phyloP scores from a whole-genome alignment of 352 stramenopile genomes.

The Phytophthora ramorum region DNA sequence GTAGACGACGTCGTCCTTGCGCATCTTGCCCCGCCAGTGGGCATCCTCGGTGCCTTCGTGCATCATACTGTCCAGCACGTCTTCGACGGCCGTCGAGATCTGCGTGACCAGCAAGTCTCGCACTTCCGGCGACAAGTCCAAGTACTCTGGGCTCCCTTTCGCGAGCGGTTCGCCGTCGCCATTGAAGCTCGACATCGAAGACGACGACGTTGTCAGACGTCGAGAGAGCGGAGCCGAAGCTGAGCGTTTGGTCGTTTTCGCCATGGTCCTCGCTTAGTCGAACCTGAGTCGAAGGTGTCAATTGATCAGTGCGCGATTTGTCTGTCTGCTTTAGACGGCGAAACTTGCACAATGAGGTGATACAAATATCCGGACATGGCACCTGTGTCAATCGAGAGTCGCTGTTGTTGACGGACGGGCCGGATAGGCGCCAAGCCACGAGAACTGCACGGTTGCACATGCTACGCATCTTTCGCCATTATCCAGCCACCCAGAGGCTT shows the following conservation, averaged over 20 bases:
- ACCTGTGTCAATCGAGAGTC: slow-evolving; percentile 25
- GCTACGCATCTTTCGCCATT: slow-evolving; percentile 32
- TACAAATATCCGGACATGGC: background rate
- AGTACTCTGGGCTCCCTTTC: slow-evolving; percentile 16
- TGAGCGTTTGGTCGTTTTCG: slow-evolving; percentile 26
- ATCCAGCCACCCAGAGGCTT: slow-evolving; percentile 24
- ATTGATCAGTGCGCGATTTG: slow-evolving; percentile 30
- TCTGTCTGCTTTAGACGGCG: slow-evolving; percentile 10
- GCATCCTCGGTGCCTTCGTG: slow-evolving; percentile 33
- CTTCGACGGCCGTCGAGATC: slow-evolving; percentile 39
- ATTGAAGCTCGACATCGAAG: slow-evolving; percentile 31
- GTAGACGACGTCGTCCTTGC: slow-evolving; percentile 48
- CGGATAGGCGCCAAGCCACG: slow-evolving; percentile 17
- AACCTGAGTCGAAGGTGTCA: slow-evolving; percentile 15
- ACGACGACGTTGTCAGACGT: slow-evolving; percentile 19
- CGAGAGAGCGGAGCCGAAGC: slow-evolving; percentile 20
- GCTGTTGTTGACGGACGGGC: slow-evolving; percentile 7
- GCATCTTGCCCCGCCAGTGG: slow-evolving; percentile 40
- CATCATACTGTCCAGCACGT: slow-evolving; percentile 49
- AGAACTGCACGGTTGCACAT: slow-evolving; percentile 37
- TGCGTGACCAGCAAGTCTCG: slow-evolving; percentile 37
- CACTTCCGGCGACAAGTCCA: slow-evolving; percentile 32
- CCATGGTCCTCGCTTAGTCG: slow-evolving; percentile 25
- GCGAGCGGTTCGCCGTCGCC: slow-evolving; percentile 9
- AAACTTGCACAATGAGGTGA: slow-evolving; percentile 22